These are phyloP conservation scores for Candida succiphila DNA, from an alignment of 805 yeast genomes.

Conservation along the genomic window DNA sequence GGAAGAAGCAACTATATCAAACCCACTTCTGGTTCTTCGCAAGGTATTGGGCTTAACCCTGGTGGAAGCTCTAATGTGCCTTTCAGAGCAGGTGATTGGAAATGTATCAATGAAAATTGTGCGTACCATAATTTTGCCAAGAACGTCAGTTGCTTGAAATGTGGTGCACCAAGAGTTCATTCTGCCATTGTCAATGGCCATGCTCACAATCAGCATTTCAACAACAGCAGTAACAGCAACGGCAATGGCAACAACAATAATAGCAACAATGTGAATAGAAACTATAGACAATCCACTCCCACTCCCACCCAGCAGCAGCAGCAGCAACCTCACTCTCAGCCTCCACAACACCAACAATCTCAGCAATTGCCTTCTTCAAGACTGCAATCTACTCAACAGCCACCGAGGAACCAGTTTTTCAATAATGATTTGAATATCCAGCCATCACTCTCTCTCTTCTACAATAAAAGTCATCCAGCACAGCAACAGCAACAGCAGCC, in stretches of 20 bases:
- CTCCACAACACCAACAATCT: not conserved
- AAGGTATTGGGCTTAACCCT: slow-evolving; percentile 10
- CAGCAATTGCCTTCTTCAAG: not conserved
- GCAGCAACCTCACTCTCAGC: slow-evolving; percentile 3
- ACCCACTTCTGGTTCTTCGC: slow-evolving; percentile 9
- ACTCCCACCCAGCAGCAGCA: slow-evolving; percentile 3
- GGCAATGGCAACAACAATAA: slow-evolving; percentile 3
- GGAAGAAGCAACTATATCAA: slow-evolving; percentile 7
- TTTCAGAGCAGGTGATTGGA: slow-evolving; percentile 96
- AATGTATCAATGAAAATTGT: slow-evolving; percentile 71
- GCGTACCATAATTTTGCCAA: slow-evolving; percentile 90
- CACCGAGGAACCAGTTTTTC: not conserved
- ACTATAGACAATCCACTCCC: slow-evolving; percentile 1
- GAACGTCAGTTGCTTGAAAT: slow-evolving; percentile 75
- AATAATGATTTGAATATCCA: not conserved
- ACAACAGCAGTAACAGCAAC: slow-evolving; percentile 1
- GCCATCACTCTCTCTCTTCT: not conserved
- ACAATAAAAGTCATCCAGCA: not conserved
- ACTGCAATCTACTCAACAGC: not conserved
- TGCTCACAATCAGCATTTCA: slow-evolving; percentile 13
- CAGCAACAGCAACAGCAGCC: too few species aligned
- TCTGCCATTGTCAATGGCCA: slow-evolving; percentile 22
- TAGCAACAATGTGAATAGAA: slow-evolving; percentile 4
- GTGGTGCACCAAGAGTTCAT: slow-evolving; percentile 62
- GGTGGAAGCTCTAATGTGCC: slow-evolving; percentile 49